Base-by-base conservation (phyloP, 164 flowering plant genomes). In the Piper longum region DNA sequence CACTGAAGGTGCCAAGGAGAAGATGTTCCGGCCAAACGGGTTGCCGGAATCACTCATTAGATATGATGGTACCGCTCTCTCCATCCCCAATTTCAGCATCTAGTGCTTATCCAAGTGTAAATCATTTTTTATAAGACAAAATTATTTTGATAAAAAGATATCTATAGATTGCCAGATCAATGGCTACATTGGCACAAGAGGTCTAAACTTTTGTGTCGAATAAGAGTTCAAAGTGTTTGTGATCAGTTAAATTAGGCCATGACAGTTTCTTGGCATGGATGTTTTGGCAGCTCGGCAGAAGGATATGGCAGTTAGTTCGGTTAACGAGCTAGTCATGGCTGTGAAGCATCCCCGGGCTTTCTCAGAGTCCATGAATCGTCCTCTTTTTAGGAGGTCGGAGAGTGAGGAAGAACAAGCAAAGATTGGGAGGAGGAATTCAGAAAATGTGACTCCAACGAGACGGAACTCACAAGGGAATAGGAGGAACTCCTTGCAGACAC, bases 1-100 rank as follows among this genome's bases (percentile, higher is more conserved):
- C 57, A 93, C 99, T 0, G 99, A 93, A 69, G 99, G 99, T 57
- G 45, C 72, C 45, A 93, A 87, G 76, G 97, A 90, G 13, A 93
- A 83, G 79, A 74, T 59, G 80, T 43, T 83, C 58, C 85, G 99
- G 0, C 97, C 99, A 16, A 93, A 93, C 78, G 99, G 99, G 16
- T 72, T 90, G 58, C 97, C 99, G 0, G 96, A 93, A 67, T 93
- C 99, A 1, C 71, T 93, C 71, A 93, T 93, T 65, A 83, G 90
- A 66, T 93, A 93, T 57, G 99, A 93, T 75, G 96, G 99, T 93
- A 88, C 17, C 16, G 19, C 36, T 26, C 36, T 93, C 85, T 36
- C 16, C 26, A 2, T 13, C 36, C 36, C 36, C 36, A 26, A 26
- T 26, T 26, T 26, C 36, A 26, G 36, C 36, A 26, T 26, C 36